Evolutionary conservation across 768 basidiomycete genomes (phyloP).

Genomic region (Boletus subcaerulescens): DNA sequence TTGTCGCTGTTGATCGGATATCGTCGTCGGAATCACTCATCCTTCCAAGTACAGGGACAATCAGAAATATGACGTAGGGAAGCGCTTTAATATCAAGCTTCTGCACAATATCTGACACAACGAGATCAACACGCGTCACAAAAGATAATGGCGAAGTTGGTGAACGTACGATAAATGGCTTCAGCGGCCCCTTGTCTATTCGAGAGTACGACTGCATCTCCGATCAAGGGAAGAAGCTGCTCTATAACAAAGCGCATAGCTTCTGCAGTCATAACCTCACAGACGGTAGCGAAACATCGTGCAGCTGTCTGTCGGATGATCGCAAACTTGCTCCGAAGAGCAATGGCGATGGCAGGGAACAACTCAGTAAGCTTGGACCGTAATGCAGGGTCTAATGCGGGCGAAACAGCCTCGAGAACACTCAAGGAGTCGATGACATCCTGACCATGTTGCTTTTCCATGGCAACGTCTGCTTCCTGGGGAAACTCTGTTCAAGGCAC

Average conservation of each 20-base stretch:
- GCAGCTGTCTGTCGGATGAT: constrained; percentile 89
- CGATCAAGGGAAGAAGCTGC: constrained; percentile 73
- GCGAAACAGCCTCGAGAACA: constrained; percentile 78
- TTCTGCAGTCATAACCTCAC: constrained; percentile 77
- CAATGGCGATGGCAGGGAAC: constrained; percentile 73
- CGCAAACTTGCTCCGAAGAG: constrained; percentile 82
- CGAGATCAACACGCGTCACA: constrained; percentile 8
- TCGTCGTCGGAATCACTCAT: constrained; percentile 96
- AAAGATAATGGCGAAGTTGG: neutral
- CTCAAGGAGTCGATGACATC: constrained; percentile 92
- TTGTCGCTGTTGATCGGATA: constrained; percentile 91
- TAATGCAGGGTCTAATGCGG: constrained; percentile 68
- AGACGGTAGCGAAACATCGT: constrained; percentile 82
- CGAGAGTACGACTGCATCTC: constrained; percentile 67
- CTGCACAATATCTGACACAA: constrained; percentile 76
- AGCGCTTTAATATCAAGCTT: constrained; percentile 90
- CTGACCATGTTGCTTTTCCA: constrained; percentile 77
- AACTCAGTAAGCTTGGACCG: constrained; percentile 66
- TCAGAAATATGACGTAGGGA: constrained; percentile 94
- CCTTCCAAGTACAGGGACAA: constrained; percentile 92
- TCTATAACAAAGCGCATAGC: constrained; percentile 93
- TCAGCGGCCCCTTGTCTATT: constrained; percentile 91
- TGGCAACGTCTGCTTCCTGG: constrained; percentile 56
- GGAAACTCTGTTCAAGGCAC: constrained; percentile 43
- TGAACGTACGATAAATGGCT: constrained; percentile 81